Evolutionary conservation across 1,139 yeast species (phyloP).

Genomic region (Arxiozyma slooffiae): DNA sequence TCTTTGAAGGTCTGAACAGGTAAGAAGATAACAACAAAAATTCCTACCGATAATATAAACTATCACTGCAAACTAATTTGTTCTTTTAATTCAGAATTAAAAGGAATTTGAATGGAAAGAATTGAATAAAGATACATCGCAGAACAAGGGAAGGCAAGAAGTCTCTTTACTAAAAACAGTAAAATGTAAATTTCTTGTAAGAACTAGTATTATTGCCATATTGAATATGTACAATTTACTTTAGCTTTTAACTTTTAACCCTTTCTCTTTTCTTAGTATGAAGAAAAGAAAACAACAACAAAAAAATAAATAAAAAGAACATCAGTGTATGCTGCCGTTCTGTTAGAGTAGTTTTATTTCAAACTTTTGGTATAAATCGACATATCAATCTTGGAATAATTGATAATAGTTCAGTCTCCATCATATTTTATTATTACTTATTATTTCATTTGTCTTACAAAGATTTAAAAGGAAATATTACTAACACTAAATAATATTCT

Average conservation of each 20-base stretch:
- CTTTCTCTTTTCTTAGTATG: neutral
- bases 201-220: too few relatives aligned
- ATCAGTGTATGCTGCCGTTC: constrained; percentile 30
- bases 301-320: neutral
- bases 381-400: neutral
- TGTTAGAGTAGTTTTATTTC: constrained; percentile 15
- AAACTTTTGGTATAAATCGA: constrained; percentile 2
- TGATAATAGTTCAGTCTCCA: constrained; percentile 4
- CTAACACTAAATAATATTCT: too few relatives aligned
- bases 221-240: too few relatives aligned
- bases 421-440: neutral
- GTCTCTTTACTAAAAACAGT: too few relatives aligned
- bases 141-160: neutral
- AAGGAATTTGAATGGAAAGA: neutral
- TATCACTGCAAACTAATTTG: neutral
- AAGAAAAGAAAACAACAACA: too few relatives aligned
- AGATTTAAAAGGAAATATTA: neutral
- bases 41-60: too few relatives aligned
- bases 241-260: neutral
- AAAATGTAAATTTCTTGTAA: too few relatives aligned
- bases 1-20: too few relatives aligned
- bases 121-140: neutral
- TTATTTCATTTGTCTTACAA: neutral
- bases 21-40: neutral
- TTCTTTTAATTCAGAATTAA: too few relatives aligned